A percentile compares a stretch with the other conserved stretches of the same genome.
Conservation (phyloP, 371 early-diverging fungal genomes). For the Mortierella sp. region DNA sequence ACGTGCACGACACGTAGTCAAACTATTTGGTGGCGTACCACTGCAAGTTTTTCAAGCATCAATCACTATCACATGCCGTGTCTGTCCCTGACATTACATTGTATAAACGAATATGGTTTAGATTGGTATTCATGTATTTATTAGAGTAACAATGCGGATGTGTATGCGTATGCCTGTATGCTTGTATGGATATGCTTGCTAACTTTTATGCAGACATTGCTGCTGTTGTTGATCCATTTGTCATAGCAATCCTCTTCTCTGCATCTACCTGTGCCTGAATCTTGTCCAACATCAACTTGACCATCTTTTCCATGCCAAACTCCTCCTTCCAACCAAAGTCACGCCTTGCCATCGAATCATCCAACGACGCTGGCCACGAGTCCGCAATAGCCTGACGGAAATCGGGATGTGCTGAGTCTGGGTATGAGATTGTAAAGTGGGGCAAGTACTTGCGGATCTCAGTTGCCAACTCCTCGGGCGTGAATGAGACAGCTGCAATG, state of each 20-base stretch:
- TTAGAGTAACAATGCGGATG: too few species aligned
- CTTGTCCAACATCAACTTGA: slow-evolving; percentile 56
- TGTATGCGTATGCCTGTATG: not conserved
- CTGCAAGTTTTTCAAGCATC: too few species aligned
- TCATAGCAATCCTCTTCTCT: slow-evolving; percentile 28
- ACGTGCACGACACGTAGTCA: too few species aligned
- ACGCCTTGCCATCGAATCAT: slow-evolving; percentile 63
- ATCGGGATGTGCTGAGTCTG: slow-evolving; percentile 58
- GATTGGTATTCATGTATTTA: too few species aligned
- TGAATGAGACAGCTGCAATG: slow-evolving; percentile 67
- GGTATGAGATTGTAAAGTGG: slow-evolving; percentile 65
- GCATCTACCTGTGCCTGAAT: slow-evolving; percentile 53
- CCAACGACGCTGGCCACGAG: slow-evolving; percentile 70
- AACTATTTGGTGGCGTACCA: too few species aligned
- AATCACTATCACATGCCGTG: too few species aligned
- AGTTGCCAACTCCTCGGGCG: slow-evolving; percentile 62
- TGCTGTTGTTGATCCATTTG: slow-evolving; percentile 13
- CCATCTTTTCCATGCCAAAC: slow-evolving; percentile 61
- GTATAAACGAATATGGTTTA: too few species aligned
- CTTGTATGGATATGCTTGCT: too few species aligned
- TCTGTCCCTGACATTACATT: too few species aligned
- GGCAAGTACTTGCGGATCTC: slow-evolving; percentile 63
- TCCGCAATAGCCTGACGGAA: slow-evolving; percentile 73
- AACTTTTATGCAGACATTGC: slow-evolving; percentile 30
- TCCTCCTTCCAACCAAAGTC: slow-evolving; percentile 73